Percentiles rank a stretch among this genome's conserved stretches.
phyloP scores from a whole-genome alignment of 768 basidiomycete genomes.

The Tremella yokohamensis region DNA sequence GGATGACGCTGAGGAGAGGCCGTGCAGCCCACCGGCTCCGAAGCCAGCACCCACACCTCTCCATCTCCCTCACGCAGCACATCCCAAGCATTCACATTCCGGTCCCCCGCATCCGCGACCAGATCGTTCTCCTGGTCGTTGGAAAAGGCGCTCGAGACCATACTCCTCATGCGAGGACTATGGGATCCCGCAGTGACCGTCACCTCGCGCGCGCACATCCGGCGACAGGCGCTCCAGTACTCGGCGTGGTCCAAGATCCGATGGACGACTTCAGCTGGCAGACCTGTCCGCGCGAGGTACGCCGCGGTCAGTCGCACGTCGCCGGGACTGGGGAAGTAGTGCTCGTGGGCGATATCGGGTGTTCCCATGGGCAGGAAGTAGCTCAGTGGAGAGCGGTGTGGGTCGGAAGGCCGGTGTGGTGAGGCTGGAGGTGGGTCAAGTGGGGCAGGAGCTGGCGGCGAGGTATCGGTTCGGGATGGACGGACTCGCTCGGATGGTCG shows the following conservation, averaged over 20 bases:
- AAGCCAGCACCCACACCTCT: constrained; percentile 31
- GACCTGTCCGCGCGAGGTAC: constrained; percentile 10
- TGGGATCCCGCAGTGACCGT: constrained; percentile 18
- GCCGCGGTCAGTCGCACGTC: constrained; percentile 14
- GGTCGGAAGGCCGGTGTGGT: constrained; percentile 1
- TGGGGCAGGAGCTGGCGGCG: neutral
- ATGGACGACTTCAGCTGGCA: constrained; percentile 29
- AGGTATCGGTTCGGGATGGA: neutral
- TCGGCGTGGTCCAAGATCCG: constrained; percentile 30
- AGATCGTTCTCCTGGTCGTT: constrained; percentile 30
- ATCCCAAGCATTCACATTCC: neutral
- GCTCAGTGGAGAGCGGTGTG: constrained; percentile 13
- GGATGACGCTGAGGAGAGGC: neutral
- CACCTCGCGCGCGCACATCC: constrained; percentile 11
- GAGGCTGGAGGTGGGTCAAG: constrained; percentile 9
- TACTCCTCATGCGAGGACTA: neutral
- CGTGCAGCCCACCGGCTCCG: constrained; percentile 31
- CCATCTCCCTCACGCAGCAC: constrained; percentile 12
- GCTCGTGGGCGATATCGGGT: constrained; percentile 22
- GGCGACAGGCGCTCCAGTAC: constrained; percentile 22
- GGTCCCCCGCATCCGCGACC: neutral
- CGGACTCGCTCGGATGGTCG: constrained; percentile 1
- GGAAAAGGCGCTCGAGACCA: neutral
- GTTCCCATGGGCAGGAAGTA: constrained; percentile 25
- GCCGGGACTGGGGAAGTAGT: constrained; percentile 11